A percentile compares a stretch with the other conserved stretches of the same genome.
phyloP scores from a whole-genome alignment of 2,329 filamentous ascomycete genomes.

The Cladosporium oxysporum region DNA sequence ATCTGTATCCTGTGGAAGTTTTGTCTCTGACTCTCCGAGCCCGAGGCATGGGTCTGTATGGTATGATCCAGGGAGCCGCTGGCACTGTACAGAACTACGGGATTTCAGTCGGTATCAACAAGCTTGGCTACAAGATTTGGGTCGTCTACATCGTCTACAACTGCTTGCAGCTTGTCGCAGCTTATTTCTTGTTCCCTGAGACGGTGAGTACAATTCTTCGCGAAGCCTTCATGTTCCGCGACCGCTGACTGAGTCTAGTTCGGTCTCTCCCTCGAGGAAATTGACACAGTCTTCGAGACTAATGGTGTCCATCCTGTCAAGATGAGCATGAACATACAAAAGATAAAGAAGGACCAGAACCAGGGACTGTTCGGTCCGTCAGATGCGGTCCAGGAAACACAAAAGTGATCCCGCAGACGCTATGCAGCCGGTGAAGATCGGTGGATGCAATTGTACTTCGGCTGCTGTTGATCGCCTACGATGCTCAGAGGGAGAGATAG shows the following conservation, averaged over 20 bases:
- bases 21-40: slow-evolving; percentile 7
- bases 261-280: slow-evolving; percentile 54
- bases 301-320: slow-evolving; percentile 46
- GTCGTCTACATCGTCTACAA: slow-evolving; percentile 55
- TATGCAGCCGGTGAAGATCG: no score
- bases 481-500: no score
- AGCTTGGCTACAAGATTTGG: slow-evolving; percentile 55
- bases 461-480: no score
- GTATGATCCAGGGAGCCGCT: slow-evolving; percentile 48
- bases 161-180: slow-evolving; percentile 47
- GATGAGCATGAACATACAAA: slow-evolving; percentile 45
- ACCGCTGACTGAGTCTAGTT: background rate
- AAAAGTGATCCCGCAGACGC: background rate
- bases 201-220: slow-evolving; percentile 40
- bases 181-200: slow-evolving; percentile 57
- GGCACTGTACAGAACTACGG: slow-evolving; percentile 50
- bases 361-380: background rate
- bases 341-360: slow-evolving; percentile 24
- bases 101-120: slow-evolving; percentile 50
- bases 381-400: background rate
- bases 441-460: no score
- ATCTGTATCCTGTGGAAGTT: slow-evolving; percentile 14
- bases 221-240: background rate
- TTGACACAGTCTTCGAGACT: slow-evolving; percentile 59
- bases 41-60: slow-evolving; percentile 35